These are phyloP conservation scores for Penicillium sp. DNA, from an alignment of 2,329 filamentous ascomycete species.

Conservation along the genomic window DNA sequence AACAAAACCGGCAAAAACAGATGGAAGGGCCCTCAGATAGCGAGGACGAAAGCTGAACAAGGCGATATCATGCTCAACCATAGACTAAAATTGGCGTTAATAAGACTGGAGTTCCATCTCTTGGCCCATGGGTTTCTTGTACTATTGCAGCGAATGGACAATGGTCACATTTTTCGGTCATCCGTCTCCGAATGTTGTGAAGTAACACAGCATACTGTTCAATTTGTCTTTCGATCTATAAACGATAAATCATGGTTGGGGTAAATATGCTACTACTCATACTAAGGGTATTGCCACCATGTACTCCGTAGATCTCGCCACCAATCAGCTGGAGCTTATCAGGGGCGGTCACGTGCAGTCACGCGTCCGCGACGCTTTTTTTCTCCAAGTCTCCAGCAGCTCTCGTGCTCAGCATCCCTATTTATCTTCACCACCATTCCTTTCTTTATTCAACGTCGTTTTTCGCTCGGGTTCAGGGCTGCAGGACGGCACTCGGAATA, in stretches of 20 bases:
- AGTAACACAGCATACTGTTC: background rate
- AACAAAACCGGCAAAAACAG: constrained; percentile 48
- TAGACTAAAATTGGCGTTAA: constrained; percentile 4
- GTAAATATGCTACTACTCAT: background rate
- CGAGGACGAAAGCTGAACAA: constrained; percentile 28
- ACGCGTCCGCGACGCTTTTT: constrained; percentile 29
- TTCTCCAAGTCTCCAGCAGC: constrained; percentile 25
- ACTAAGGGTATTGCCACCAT: background rate
- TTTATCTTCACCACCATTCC: constrained; percentile 19
- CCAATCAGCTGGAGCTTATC: constrained; percentile 11
- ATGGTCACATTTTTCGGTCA: background rate
- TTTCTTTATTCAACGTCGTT: constrained; percentile 26
- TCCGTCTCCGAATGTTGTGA: background rate
- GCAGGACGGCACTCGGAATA: constrained; percentile 34
- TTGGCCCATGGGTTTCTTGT: background rate
- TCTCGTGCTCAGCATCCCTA: constrained; percentile 27
- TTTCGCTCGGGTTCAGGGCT: constrained; percentile 34
- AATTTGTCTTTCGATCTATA: background rate
- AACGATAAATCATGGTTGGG: background rate
- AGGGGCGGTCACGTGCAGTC: constrained; percentile 26
- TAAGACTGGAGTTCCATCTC: background rate
- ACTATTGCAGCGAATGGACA: background rate
- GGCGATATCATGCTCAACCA: constrained; percentile 1
- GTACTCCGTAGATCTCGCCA: background rate
- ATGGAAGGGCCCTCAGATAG: constrained; percentile 30